phyloP scores from a whole-genome alignment of 148 eudicot species.

The Drosera capensis region DNA sequence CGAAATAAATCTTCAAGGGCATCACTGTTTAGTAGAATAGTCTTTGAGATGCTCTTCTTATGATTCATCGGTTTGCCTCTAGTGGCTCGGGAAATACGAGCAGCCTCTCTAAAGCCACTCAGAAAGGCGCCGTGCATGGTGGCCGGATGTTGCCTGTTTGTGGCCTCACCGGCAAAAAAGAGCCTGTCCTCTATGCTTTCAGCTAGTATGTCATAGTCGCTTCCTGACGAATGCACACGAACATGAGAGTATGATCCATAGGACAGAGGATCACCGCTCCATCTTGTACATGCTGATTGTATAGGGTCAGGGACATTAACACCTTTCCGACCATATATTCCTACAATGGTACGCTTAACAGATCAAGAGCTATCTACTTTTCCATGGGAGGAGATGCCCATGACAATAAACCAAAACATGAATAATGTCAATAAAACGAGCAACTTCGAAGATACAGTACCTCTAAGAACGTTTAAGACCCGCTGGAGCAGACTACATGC shows the following conservation, averaged over 20 bases:
- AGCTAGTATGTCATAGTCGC: conserved; percentile 70
- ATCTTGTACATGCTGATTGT: conserved; percentile 71
- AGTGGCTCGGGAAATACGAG: conserved; percentile 36
- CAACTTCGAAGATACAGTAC: conserved; percentile 16
- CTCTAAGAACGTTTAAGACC: conserved; percentile 67
- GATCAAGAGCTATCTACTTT: too few relatives aligned
- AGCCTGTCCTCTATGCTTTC: conserved; percentile 53
- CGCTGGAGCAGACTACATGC: conserved; percentile 53
- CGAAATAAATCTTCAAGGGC: conserved; percentile 37
- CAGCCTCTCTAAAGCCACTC: conserved; percentile 87
- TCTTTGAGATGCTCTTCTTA: conserved; percentile 27
- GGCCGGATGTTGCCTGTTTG: conserved; percentile 66
- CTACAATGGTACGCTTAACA: conserved; percentile 16
- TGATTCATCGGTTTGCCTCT: conserved; percentile 22
- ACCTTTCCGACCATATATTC: conserved; percentile 75
- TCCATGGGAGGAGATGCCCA: too few relatives aligned
- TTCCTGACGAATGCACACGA: conserved; percentile 58
- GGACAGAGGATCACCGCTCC: conserved; percentile 76
- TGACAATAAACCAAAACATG: too few relatives aligned
- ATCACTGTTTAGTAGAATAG: conserved; percentile 27
- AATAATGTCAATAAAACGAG: neutral
- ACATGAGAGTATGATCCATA: conserved; percentile 90
- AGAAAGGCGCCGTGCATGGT: conserved; percentile 95
- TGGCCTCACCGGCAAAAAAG: conserved; percentile 90
- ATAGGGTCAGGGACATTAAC: conserved; percentile 68